Evolutionary conservation across 1,139 yeast genomes (phyloP).

Genomic region (Diutina neorugosa): DNA sequence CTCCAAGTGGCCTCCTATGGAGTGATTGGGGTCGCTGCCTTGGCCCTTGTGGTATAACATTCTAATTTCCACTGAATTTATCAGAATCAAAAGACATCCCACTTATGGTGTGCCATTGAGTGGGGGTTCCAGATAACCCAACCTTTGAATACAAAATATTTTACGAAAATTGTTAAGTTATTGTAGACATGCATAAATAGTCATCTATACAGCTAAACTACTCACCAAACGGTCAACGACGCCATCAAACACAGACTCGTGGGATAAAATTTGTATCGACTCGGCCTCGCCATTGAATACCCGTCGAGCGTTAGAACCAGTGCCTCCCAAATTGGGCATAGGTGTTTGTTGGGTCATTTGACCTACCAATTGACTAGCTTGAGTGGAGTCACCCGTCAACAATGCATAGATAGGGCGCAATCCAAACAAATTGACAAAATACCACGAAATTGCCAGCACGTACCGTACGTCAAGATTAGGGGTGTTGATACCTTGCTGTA

Average conservation of each 20-base stretch:
- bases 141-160: no score
- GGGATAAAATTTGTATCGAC: constrained; percentile 54
- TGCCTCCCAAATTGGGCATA: constrained; percentile 32
- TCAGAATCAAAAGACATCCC: neutral
- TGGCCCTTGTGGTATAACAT: neutral
- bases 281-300: constrained; percentile 65
- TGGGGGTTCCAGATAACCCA: neutral
- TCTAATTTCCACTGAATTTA: neutral
- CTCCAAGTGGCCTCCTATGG: neutral
- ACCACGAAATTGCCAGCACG: constrained; percentile 98
- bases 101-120: neutral
- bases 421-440: constrained; percentile 81
- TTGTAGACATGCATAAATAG: neutral
- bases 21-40: neutral
- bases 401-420: constrained; percentile 70
- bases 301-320: constrained; percentile 51
- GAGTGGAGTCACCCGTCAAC: constrained; percentile 42
- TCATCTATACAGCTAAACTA: neutral
- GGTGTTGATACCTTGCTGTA: constrained; percentile 80
- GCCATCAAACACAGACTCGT: constrained; percentile 40
- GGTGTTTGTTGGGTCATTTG: constrained; percentile 30
- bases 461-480: constrained; percentile 81
- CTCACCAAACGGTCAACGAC: constrained; percentile 49
- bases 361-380: constrained; percentile 31
- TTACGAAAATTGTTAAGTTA: no score